Evolutionary conservation across 2,329 filamentous ascomycete species (phyloP), one percentile per base, ranked within the genome.

Genomic region (Trichoderma aggressivum): DNA sequence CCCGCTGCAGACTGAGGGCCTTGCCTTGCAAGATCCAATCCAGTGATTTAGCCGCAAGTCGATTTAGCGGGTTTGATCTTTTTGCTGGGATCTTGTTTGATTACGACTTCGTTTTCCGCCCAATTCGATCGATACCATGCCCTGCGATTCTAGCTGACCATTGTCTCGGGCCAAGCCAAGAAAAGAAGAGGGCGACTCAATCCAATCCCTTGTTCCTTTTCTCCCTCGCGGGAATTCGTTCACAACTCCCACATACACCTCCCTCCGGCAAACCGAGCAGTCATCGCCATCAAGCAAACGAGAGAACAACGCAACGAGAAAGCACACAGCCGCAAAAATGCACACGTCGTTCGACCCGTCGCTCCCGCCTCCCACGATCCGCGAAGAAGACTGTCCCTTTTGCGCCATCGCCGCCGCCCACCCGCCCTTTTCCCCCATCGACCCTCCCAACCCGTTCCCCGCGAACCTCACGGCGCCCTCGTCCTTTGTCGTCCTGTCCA

Each of bases 401-500:
- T 92, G 90, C 83, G 80, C 79, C 73, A 91, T 92, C 75, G 82
- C 86, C 28, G 73, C 78, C 32, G 75, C 81, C 70, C 90, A 87
- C 77, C 73, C 81, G 1, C 81, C 87, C 3, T 87, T 83, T 79
- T 76, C 84, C 68, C 84, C 85, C 3, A 64, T 77, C 32, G 50
- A 75, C 2, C 86, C 87, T 0, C 86, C 86, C 0, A 64, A 80
- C 1, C 75, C 79, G 6, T 71, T 79, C 71, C 73, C 77, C 61
- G 77, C 78, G 56, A 73, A 76, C 58, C 77, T 83, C 72, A 82
- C 83, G 10, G 76, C 78, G 1, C 85, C 86, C 1, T 74, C 85
- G 12, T 83, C 88, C 21, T 90, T 88, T 77, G 78, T 98, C 34
- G 87, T 98, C 36, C 87, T 98, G 71, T 93, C 92, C 3, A 96